Evolutionary conservation across 257 asterid genomes (phyloP).

Genomic region (Nyctanthes arbortristis): DNA sequence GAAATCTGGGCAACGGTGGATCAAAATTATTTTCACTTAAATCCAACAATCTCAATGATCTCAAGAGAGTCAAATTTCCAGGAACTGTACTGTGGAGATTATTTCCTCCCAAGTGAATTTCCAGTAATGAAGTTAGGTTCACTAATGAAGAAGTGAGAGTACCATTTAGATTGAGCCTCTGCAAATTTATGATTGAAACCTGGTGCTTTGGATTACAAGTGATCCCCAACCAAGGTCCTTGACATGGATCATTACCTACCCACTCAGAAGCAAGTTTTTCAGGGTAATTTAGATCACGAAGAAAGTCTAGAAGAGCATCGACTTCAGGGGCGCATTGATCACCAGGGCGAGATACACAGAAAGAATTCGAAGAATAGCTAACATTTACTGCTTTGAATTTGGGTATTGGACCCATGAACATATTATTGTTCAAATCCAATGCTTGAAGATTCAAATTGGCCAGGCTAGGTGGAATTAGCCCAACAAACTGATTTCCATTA

Average conservation of each 20-base stretch:
- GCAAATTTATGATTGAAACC: constrained; percentile 68
- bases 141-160: constrained; percentile 67
- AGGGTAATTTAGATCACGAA: constrained; percentile 57
- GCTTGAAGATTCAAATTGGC: constrained; percentile 46
- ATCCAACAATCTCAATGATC: constrained; percentile 56
- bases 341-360: constrained; percentile 58
- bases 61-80: constrained; percentile 45
- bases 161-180: constrained; percentile 62
- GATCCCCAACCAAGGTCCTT: constrained; percentile 72
- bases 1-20: constrained; percentile 67
- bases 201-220: constrained; percentile 45
- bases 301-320: constrained; percentile 61
- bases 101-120: constrained; percentile 71
- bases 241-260: constrained; percentile 79
- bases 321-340: constrained; percentile 68
- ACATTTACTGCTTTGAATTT: constrained; percentile 51
- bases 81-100: constrained; percentile 63
- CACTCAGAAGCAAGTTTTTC: constrained; percentile 53
- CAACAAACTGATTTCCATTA: constrained; percentile 63
- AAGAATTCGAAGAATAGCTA: constrained; percentile 50
- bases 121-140: constrained; percentile 55
- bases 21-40: constrained; percentile 54
- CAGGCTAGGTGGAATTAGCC: constrained; percentile 59
- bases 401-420: constrained; percentile 83
- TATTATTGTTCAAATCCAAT: constrained; percentile 71